A percentile compares a stretch with the other conserved stretches of the same genome.
Evolutionary conservation across 805 yeast genomes (phyloP).

Genomic region (Kluyveromyces nonfermentans): DNA sequence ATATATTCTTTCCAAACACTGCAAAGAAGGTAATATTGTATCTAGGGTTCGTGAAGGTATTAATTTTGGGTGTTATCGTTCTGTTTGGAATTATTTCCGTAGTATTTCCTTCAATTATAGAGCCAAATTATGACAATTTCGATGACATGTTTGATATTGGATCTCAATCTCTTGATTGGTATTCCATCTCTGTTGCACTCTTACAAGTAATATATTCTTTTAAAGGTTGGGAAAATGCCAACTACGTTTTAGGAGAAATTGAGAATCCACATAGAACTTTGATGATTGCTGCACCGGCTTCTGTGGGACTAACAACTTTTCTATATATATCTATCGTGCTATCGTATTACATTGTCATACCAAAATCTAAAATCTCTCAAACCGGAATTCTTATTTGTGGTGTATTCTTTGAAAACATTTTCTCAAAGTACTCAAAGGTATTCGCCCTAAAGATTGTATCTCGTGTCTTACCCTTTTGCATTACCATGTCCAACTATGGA

Average conservation of each 20-base stretch:
- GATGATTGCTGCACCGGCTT: conserved; percentile 51
- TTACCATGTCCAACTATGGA: conserved; percentile 55
- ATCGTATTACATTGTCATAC: conserved; percentile 41
- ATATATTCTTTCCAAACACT: conserved; percentile 38
- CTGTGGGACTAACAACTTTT: conserved; percentile 42
- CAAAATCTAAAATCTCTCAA: conserved; percentile 36
- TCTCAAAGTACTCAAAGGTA: conserved; percentile 34
- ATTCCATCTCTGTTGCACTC: conserved; percentile 46
- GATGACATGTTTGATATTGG: conserved; percentile 20
- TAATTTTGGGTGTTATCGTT: conserved; percentile 42
- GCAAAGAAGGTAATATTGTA: conserved; percentile 45
- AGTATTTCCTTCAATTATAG: conserved; percentile 8
- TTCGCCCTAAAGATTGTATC: conserved; percentile 33
- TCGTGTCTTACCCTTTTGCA: conserved; percentile 43
- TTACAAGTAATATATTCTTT: conserved; percentile 53
- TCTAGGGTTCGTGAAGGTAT: conserved; percentile 45
- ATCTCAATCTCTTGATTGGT: conserved; percentile 34
- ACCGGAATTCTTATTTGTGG: conserved; percentile 62
- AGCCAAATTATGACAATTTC: conserved; percentile 1
- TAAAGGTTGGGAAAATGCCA: conserved; percentile 65
- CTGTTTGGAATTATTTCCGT: conserved; percentile 36
- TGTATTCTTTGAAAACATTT: conserved; percentile 45
- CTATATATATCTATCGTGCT: conserved; percentile 48
- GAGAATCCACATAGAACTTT: conserved; percentile 47
- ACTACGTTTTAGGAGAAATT: conserved; percentile 51